Evolutionary conservation across 257 asterid genomes (phyloP).

Genomic region (Plantago major): DNA sequence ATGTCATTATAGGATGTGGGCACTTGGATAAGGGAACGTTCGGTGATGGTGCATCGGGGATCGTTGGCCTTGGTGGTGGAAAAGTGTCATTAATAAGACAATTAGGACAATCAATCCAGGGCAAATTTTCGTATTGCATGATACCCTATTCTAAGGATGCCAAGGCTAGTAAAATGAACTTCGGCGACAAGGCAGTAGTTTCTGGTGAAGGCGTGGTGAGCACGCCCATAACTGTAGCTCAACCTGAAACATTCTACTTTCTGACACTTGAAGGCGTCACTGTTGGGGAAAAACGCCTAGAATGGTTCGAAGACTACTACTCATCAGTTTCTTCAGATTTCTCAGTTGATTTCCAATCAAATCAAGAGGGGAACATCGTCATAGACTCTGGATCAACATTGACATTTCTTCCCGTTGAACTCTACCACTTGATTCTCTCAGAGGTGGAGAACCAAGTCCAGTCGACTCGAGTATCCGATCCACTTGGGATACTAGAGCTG

Average conservation of each 20-base stretch:
- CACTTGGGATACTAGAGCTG: slow-evolving; percentile 12
- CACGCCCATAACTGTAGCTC: slow-evolving; percentile 36
- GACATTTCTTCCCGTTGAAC: background rate
- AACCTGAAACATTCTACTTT: slow-evolving; percentile 29
- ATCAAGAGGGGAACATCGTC: slow-evolving; percentile 29
- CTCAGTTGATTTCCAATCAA: background rate
- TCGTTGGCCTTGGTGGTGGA: slow-evolving; percentile 64
- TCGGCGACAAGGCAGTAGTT: slow-evolving; percentile 30
- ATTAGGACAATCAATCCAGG: slow-evolving; percentile 27
- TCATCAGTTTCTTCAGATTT: too few species aligned
- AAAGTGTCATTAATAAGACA: slow-evolving; percentile 45
- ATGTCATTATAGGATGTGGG: slow-evolving; percentile 55
- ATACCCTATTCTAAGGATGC: slow-evolving; percentile 19
- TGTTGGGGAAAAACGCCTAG: slow-evolving; percentile 22
- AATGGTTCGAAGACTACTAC: too few species aligned
- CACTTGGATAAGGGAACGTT: slow-evolving; percentile 25
- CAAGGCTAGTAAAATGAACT: slow-evolving; percentile 38
- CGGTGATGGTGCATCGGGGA: slow-evolving; percentile 37
- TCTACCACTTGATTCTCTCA: slow-evolving; percentile 14
- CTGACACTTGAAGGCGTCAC: slow-evolving; percentile 48
- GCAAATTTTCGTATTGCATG: slow-evolving; percentile 65
- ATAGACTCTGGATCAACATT: slow-evolving; percentile 46
- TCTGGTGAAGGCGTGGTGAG: slow-evolving; percentile 36
- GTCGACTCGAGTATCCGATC: slow-evolving; percentile 15
- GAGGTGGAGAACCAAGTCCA: slow-evolving; percentile 5